Evolutionary conservation across 106 monocot species (phyloP).

Genomic region (Triglochin maritima): DNA sequence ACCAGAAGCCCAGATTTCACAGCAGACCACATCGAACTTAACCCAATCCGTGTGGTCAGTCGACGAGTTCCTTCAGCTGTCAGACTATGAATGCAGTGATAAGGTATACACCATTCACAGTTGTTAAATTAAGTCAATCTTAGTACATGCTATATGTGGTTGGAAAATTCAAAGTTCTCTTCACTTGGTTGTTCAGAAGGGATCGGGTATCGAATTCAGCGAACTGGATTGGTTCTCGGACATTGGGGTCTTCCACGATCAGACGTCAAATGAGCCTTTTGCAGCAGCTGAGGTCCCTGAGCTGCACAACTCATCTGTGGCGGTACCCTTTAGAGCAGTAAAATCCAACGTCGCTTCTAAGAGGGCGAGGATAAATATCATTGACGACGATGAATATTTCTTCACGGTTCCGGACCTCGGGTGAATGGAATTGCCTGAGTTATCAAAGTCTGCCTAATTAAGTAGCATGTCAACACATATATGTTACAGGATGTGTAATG

Average conservation of each 20-base stretch:
- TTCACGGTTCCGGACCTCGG: constrained; percentile 93
- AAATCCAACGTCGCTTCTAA: constrained; percentile 24
- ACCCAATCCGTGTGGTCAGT: constrained; percentile 50
- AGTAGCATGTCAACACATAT: no score
- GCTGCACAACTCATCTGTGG: constrained; percentile 21
- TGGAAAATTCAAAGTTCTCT: neutral
- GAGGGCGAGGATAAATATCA: constrained; percentile 53
- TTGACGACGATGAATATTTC: constrained; percentile 74
- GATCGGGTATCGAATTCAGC: constrained; percentile 35
- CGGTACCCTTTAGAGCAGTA: constrained; percentile 23
- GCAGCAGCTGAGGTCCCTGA: constrained; percentile 58
- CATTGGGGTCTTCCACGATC: constrained; percentile 43
- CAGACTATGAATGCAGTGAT: constrained; percentile 59
- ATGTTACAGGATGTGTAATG: no score
- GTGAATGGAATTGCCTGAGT: constrained; percentile 8
- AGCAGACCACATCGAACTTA: constrained; percentile 10
- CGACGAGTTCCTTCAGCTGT: constrained; percentile 83
- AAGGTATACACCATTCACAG: constrained; percentile 31
- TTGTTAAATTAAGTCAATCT: neutral
- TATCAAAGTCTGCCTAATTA: no score
- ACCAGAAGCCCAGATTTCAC: constrained; percentile 3
- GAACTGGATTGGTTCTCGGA: constrained; percentile 80
- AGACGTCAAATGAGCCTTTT: constrained; percentile 4
- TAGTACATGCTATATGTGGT: neutral
- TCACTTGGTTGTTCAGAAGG: constrained; percentile 24